phyloP scores from a whole-genome alignment of 2,329 filamentous ascomycete species.

The Dryadomyces quercus-mongolicae region DNA sequence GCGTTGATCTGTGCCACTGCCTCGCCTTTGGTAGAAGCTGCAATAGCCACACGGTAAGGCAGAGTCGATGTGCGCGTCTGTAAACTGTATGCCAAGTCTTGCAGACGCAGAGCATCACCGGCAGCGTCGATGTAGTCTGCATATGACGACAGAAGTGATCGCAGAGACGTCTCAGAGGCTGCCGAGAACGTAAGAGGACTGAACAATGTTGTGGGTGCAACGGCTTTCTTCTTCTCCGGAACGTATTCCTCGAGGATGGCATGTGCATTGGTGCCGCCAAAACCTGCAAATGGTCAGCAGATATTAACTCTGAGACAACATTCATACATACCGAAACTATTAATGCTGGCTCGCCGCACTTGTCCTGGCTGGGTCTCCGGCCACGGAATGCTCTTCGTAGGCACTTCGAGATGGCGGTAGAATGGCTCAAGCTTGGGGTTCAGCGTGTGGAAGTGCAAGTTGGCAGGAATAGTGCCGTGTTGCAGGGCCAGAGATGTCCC shows the following conservation, averaged over 20 bases:
- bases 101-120: neutral
- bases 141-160: neutral
- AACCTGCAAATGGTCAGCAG: constrained; percentile 19
- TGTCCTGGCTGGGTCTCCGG: constrained; percentile 17
- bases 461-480: constrained; percentile 18
- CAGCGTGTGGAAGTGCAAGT: constrained; percentile 15
- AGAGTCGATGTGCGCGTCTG: constrained; percentile 9
- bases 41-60: neutral
- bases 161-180: neutral
- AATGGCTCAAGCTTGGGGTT: constrained; percentile 17
- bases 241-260: constrained; percentile 28
- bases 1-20: neutral
- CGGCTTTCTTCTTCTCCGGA: neutral
- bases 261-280: constrained; percentile 44
- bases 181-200: neutral
- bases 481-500: constrained; percentile 20
- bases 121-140: neutral
- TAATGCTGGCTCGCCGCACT: constrained; percentile 31
- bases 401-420: constrained; percentile 15
- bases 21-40: neutral
- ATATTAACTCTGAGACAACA: too few relatives aligned
- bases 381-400: constrained; percentile 6
- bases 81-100: constrained; percentile 13
- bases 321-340: constrained; percentile 34
- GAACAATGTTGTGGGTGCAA: neutral